Evolutionary conservation across 331 rosid species (phyloP).

Genomic region (Arachis monticola): DNA sequence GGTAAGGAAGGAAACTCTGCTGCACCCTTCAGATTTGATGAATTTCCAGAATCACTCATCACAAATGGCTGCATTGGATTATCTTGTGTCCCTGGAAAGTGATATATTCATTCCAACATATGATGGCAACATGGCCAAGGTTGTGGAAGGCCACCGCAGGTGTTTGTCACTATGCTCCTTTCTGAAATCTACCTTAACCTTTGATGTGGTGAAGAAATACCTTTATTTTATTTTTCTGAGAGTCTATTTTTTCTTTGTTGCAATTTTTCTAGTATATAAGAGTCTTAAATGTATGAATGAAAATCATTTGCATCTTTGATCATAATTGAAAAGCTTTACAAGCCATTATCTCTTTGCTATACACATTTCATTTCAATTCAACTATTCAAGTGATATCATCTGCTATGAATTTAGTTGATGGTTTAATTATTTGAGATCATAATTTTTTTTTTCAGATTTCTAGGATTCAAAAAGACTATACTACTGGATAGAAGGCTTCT

Average conservation of each 20-base stretch:
- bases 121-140: slow-evolving; percentile 93
- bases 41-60: slow-evolving; percentile 80
- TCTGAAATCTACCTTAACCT: neutral
- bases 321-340: neutral
- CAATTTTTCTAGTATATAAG: too few relatives aligned
- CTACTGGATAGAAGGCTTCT: slow-evolving; percentile 63
- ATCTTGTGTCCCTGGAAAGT: slow-evolving; percentile 69
- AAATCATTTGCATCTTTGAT: neutral
- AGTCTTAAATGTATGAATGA: too few relatives aligned
- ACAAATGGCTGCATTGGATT: slow-evolving; percentile 87
- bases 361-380: neutral
- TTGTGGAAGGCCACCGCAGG: slow-evolving; percentile 92
- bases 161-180: slow-evolving; percentile 18
- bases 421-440: slow-evolving; percentile 27
- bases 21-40: slow-evolving; percentile 66
- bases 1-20: slow-evolving; percentile 76
- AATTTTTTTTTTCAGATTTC: slow-evolving; percentile 50
- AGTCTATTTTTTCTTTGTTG: neutral
- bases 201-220: slow-evolving; percentile 2
- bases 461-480: slow-evolving; percentile 76
- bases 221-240: neutral
- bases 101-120: slow-evolving; percentile 81
- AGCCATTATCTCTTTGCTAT: slow-evolving; percentile 8
- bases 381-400: too few relatives aligned
- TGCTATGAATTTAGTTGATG: neutral